Evolutionary conservation across 805 yeast species (phyloP).

Genomic region (Novakomyces olei): DNA sequence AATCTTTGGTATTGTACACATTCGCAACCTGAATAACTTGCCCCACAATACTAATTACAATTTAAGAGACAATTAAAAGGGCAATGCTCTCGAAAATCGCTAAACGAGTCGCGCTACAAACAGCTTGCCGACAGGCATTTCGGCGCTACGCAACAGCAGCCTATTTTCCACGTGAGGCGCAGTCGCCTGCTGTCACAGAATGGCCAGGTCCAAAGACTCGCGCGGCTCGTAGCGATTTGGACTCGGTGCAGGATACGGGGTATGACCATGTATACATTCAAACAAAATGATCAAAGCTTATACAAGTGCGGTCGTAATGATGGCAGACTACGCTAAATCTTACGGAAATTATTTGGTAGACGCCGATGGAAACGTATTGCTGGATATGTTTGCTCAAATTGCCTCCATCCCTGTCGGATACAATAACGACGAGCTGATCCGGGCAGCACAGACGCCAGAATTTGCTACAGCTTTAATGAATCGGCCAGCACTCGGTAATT

Average conservation of each 20-base stretch:
- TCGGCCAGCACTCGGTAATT: constrained; percentile 69
- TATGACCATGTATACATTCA: too few species aligned
- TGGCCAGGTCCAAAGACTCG: constrained; percentile 6
- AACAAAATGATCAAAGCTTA: not conserved
- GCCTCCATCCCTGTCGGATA: constrained; percentile 72
- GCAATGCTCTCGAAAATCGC: too few species aligned
- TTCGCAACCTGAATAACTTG: too few species aligned
- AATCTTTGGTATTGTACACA: too few species aligned
- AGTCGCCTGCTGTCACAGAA: too few species aligned
- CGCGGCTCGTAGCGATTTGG: constrained; percentile 19
- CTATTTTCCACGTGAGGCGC: too few species aligned
- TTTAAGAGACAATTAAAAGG: too few species aligned
- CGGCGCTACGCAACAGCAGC: too few species aligned
- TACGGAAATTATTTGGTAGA: constrained; percentile 61
- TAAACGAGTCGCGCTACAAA: too few species aligned
- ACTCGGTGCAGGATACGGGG: constrained; percentile 41
- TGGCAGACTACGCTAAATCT: constrained; percentile 56
- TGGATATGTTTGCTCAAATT: constrained; percentile 65
- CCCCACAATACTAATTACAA: too few species aligned
- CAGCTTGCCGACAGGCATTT: too few species aligned
- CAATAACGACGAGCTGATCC: constrained; percentile 55
- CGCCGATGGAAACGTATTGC: constrained; percentile 51
- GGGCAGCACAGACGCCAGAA: constrained; percentile 45
- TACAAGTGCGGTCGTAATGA: constrained; percentile 42
- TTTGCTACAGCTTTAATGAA: constrained; percentile 54